Evolutionary conservation across 768 basidiomycete species (phyloP), one percentile per base, ranked within the genome.

Genomic region (Tulasnella calospora): DNA sequence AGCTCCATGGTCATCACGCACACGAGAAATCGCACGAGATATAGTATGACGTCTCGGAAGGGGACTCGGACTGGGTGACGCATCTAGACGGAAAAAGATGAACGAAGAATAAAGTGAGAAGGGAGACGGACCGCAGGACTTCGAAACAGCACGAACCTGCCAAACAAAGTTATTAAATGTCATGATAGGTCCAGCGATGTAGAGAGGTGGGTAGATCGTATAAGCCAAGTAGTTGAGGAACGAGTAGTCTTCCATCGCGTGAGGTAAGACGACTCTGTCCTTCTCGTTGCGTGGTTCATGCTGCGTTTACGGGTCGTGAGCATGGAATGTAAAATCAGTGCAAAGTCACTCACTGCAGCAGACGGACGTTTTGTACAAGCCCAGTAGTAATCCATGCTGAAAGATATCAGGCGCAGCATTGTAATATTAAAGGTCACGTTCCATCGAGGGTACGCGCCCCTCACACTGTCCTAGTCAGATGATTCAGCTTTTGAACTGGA

Each of bases 161-260:
- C 92, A 94, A 82, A 94, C 86, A 83, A 95, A 99, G 83, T 98
- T 94, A 82, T 97, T 97, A 87, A 95, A 99, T 0, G 96, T 93
- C 83, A 99, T 89, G 81, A 99, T 96, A 0, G 98, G 98, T 0
- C 98, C 97, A 1, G 94, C 96, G 73, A 99, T 93, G 83, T 98
- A 99, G 15, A 99, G 86, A 1, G 98, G 96, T 0, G 96, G 90
- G 82, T 99, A 99, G 10, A 98, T 85, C n/a, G 88, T 87, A 82
- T 98, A 99, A 33, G 93, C 88, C 13, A 98, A 74, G 83, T 94
- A 97, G 82, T 92, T 92, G 23, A 85, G 71, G 80, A 90, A 91
- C 1, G 74, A 57, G 83, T 96, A 98, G 73, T 87, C 84, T 15
- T 87, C 86, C 15, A 83, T 82, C 0, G 90, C 82, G 79, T 95